phyloP scores from a whole-genome alignment of 2,329 filamentous ascomycete genomes.

The Cadophora luteo-olivacea region DNA sequence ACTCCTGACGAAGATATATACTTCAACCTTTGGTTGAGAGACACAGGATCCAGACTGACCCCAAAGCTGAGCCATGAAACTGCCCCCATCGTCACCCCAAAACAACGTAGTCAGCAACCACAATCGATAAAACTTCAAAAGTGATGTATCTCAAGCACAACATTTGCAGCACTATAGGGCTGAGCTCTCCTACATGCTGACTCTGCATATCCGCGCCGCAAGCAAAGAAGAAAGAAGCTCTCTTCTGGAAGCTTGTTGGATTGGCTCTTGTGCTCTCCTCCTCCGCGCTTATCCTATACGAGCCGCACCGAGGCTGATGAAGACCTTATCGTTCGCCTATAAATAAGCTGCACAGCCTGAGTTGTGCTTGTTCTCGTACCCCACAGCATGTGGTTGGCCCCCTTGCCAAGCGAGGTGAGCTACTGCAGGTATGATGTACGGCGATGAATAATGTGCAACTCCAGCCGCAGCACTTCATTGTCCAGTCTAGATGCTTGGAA shows the following conservation, averaged over 20 bases:
- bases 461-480: neutral
- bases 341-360: constrained; percentile 15
- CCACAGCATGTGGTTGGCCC: constrained; percentile 4
- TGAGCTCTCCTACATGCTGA: neutral
- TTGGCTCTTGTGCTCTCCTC: neutral
- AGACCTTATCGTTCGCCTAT: constrained; percentile 5
- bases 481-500: neutral
- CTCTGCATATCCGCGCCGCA: neutral
- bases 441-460: constrained; percentile 4
- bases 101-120: constrained; percentile 11
- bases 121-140: neutral
- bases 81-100: constrained; percentile 4
- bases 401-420: constrained; percentile 9
- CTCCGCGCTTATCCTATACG: neutral
- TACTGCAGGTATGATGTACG: constrained; percentile 1
- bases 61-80: neutral
- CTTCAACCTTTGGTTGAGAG: neutral
- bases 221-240: neutral
- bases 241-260: constrained; percentile 11
- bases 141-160: neutral
- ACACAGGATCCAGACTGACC: neutral
- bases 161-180: neutral
- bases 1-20: constrained; percentile 2
- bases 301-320: neutral
- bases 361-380: neutral